A percentile compares a stretch with the other conserved stretches of the same genome.
These are phyloP conservation scores for Komagataella kurtzmanii DNA, from an alignment of 805 yeast genomes.

Conservation along the genomic window DNA sequence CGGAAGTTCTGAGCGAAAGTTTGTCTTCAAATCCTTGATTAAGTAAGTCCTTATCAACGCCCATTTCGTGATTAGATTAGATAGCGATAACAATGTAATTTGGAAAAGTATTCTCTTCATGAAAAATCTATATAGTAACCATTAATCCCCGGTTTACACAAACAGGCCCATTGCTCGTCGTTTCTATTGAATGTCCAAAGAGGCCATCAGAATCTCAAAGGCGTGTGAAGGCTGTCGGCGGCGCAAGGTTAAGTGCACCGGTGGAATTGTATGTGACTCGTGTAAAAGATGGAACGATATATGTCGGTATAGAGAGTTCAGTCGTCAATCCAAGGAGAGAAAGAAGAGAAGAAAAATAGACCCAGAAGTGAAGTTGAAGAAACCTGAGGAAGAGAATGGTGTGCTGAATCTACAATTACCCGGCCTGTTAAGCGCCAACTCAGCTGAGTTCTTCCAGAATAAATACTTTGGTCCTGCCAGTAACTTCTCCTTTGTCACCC, in stretches of 20 bases:
- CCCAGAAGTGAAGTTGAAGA: background rate
- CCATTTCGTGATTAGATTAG: background rate
- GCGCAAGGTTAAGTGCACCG: slow-evolving; percentile 7
- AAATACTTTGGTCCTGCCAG: slow-evolving; percentile 14
- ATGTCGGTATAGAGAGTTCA: slow-evolving; percentile 6
- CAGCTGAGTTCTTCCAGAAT: background rate
- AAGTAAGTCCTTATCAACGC: background rate
- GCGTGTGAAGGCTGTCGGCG: slow-evolving; percentile 10
- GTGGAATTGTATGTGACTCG: slow-evolving; percentile 4
- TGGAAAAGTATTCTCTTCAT: background rate
- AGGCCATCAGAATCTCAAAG: slow-evolving; percentile 3
- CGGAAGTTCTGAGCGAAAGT: slow-evolving; percentile 12
- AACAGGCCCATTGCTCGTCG: background rate
- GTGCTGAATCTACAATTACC: background rate
- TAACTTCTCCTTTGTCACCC: slow-evolving; percentile 12
- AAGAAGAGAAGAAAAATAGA: background rate
- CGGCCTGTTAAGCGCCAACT: background rate
- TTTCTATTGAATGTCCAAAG: background rate
- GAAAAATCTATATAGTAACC: too few relatives aligned
- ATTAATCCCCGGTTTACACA: background rate
- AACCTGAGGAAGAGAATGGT: background rate
- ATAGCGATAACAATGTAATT: background rate
- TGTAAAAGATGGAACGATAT: slow-evolving; percentile 9
- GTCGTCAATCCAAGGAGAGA: background rate
- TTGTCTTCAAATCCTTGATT: slow-evolving; percentile 3